These are phyloP conservation scores for Anethum foeniculum DNA, from an alignment of 140 eudicot species.

Conservation along the genomic window DNA sequence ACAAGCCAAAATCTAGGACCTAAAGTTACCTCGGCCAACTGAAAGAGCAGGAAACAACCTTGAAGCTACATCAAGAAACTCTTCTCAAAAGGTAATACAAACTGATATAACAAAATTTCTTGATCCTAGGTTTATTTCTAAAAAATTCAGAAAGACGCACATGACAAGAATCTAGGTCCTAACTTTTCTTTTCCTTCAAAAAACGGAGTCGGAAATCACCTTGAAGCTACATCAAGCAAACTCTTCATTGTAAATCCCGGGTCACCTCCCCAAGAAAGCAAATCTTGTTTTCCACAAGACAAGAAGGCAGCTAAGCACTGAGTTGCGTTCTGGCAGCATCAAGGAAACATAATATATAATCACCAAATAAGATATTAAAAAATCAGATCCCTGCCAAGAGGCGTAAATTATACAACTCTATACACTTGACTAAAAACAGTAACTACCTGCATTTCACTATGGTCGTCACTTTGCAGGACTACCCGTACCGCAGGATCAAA, in stretches of 20 bases:
- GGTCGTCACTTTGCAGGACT: slow-evolving; percentile 83
- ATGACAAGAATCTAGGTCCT: background rate
- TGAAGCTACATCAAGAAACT: slow-evolving; percentile 26
- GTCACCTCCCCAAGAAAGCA: slow-evolving; percentile 87
- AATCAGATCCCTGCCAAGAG: background rate
- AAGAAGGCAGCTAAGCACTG: slow-evolving; percentile 91
- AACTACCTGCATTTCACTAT: slow-evolving; percentile 88
- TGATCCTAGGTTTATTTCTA: background rate
- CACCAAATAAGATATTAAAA: background rate
- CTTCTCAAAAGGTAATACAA: background rate
- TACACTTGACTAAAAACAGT: slow-evolving; percentile 9
- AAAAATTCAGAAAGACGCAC: background rate
- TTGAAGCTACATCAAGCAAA: slow-evolving; percentile 91
- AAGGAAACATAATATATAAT: background rate
- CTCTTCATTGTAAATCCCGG: slow-evolving; percentile 84
- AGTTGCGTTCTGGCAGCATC: slow-evolving; percentile 69
- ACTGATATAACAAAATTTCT: background rate
- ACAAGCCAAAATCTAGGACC: background rate
- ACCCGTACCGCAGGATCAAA: slow-evolving; percentile 62
- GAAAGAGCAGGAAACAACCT: slow-evolving; percentile 30
- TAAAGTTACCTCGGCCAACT: background rate
- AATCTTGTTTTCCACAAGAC: slow-evolving; percentile 73
- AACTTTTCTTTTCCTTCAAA: background rate
- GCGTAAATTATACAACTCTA: background rate
- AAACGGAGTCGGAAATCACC: slow-evolving; percentile 29